Evolutionary conservation across 495 filamentous ascomycete genomes (phyloP).

Genomic region (Xylaria cubensis): DNA sequence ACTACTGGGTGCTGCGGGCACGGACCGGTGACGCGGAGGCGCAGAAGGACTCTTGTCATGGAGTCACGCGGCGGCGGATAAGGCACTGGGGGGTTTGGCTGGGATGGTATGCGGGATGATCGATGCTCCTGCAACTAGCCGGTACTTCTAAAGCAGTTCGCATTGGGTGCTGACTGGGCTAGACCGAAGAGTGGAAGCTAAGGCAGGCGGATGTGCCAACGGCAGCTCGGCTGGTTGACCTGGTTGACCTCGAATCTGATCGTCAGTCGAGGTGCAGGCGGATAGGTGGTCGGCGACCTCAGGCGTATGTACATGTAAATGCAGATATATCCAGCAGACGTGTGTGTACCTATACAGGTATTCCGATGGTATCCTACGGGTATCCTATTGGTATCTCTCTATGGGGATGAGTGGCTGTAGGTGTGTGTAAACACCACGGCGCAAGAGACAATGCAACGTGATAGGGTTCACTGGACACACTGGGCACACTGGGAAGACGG

Average conservation of each 20-base stretch:
- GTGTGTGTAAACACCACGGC: conserved; percentile 22
- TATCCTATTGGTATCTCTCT: conserved; percentile 17
- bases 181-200: conserved; percentile 33
- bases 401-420: conserved; percentile 14
- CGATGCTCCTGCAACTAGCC: conserved; percentile 47
- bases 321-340: conserved; percentile 16
- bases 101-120: conserved; percentile 47
- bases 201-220: conserved; percentile 36
- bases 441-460: conserved; percentile 24
- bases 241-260: conserved; percentile 33
- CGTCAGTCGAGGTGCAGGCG: conserved; percentile 27
- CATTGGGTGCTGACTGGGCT: conserved; percentile 43
- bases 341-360: conserved; percentile 26
- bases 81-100: conserved; percentile 49
- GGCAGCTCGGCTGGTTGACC: conserved; percentile 39
- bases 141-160: conserved; percentile 45
- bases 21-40: conserved; percentile 42
- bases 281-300: conserved; percentile 39
- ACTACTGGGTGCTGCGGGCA: conserved; percentile 32
- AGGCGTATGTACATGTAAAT: conserved; percentile 31
- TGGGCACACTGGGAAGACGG: conserved; percentile 19
- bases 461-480: conserved; percentile 17
- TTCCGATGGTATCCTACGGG: conserved; percentile 12
- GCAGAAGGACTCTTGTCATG: conserved; percentile 41
- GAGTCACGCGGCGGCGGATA: conserved; percentile 57